Evolutionary conservation across 495 filamentous ascomycete species (phyloP), one percentile per base, ranked within the genome.

Genomic region (Aspergillus ostianus): DNA sequence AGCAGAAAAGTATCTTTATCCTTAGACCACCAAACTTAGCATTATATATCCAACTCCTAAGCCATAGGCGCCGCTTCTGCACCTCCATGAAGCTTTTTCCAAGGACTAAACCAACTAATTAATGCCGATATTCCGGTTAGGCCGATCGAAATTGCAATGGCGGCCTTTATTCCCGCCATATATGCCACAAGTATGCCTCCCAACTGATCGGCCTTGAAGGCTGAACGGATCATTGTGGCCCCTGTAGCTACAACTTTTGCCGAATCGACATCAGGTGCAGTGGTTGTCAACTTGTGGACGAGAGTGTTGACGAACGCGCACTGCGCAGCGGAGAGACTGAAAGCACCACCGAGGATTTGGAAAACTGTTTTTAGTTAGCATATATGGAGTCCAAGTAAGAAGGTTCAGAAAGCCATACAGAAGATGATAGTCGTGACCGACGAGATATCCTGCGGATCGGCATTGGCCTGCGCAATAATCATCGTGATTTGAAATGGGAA

Each of bases 281-380:
- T 67, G 19, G 64, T 62, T 0, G 64, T 65, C 4, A 91, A 73
- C 18, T 82, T 74, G 20, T 72, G 62, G 12, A 83, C 65, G 8
- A 92, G 79, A 36, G 78, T 75, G 67, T 87, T 87, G 41, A 77
- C 76, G 63, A 93, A 89, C 57, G 91, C 77, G 54, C 83, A 88
- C 63, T 91, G 81, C 20, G 76, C 85, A 13, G 90, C 80, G 2
- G 80, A 80, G 23, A 92, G 79, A 65, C 87, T 89, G 4, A 90
- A 67, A 0, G 87, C 82, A n/a, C 84, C 86, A 46, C 85, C 85
- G 6, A 91, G 73, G 1, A 80, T 85, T 65, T 73, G 65, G 66
- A 88, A 89, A 8, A 79, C 72, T 32, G n/a, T 81, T 66, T 53
- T 83, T 66, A 3, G 82, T 70, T 63, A 81, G 69, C n/a, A n/a